Conservation (phyloP, 169 alveolate species). For the Eimeria tenella region DNA sequence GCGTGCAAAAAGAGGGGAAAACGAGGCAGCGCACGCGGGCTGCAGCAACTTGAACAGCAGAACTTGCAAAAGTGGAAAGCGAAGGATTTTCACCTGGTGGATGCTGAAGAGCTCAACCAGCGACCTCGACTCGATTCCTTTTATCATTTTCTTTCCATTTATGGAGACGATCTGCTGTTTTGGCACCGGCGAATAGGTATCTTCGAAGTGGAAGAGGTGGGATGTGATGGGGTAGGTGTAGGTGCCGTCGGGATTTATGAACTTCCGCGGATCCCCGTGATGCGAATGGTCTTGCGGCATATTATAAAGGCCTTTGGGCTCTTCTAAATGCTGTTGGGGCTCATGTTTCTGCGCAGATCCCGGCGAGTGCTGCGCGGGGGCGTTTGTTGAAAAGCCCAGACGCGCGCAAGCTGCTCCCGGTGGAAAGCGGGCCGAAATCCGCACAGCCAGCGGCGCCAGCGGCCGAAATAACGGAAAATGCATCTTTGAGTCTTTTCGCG, state of each 20-base stretch:
- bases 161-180: slow-evolving; percentile 88
- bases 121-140: slow-evolving; percentile 90
- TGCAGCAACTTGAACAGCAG: too few species aligned
- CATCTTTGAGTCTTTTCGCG: neutral
- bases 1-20: too few species aligned
- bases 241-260: slow-evolving; percentile 88
- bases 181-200: slow-evolving; percentile 88
- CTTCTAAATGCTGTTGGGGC: neutral
- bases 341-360: neutral
- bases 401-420: neutral
- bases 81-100: slow-evolving; percentile 68
- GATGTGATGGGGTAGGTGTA: slow-evolving; percentile 83
- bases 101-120: slow-evolving; percentile 88
- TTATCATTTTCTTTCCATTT: slow-evolving; percentile 89
- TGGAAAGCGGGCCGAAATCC: neutral
- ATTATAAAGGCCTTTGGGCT: slow-evolving; percentile 1
- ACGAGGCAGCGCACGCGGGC: too few species aligned
- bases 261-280: slow-evolving; percentile 92
- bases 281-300: slow-evolving; percentile 66
- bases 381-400: neutral
- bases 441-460: neutral
- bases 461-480: neutral
- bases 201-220: slow-evolving; percentile 89
- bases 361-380: too few species aligned
- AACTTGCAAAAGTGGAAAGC: neutral